Conservation (phyloP, 208 protist species). For the Wallacemonas collosoma region DNA sequence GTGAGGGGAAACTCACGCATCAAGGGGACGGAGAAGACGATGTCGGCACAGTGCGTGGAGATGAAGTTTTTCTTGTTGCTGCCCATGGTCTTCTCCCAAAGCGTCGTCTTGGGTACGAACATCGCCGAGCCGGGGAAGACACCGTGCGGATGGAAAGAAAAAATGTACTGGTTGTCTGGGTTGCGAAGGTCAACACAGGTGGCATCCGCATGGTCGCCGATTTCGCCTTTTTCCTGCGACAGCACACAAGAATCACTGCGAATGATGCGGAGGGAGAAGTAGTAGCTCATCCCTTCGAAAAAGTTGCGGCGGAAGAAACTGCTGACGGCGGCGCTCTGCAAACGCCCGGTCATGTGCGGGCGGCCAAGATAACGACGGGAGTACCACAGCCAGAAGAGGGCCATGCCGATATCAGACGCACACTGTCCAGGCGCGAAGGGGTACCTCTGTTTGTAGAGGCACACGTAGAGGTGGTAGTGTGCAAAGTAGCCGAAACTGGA, state of each 20-base stretch:
- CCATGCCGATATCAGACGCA: constrained; percentile 40
- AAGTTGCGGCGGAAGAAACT: constrained; percentile 60
- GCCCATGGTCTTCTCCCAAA: constrained; percentile 47
- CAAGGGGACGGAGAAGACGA: constrained; percentile 64
- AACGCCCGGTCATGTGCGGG: constrained; percentile 60
- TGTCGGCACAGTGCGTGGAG: constrained; percentile 58
- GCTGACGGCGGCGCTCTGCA: constrained; percentile 31
- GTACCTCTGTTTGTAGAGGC: constrained; percentile 33
- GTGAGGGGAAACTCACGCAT: constrained; percentile 65
- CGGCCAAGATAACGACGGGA: constrained; percentile 49
- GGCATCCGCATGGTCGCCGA: constrained; percentile 13
- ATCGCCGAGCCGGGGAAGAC: constrained; percentile 66
- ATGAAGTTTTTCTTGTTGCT: constrained; percentile 36
- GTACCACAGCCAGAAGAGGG: constrained; percentile 75
- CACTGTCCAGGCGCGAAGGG: constrained; percentile 41
- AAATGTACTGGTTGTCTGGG: constrained; percentile 64
- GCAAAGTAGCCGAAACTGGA: constrained; percentile 45
- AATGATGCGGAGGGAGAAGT: constrained; percentile 61
- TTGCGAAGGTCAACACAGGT: constrained; percentile 46
- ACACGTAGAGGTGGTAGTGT: constrained; percentile 69
- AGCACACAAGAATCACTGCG: constrained; percentile 29
- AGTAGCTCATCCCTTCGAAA: constrained; percentile 53
- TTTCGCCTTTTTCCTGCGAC: constrained; percentile 16
- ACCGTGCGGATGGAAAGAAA: constrained; percentile 79
- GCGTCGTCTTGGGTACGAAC: constrained; percentile 32